These are phyloP conservation scores for Gossypium trilobum DNA, from an alignment of 441 rosid genomes.

Conservation along the genomic window DNA sequence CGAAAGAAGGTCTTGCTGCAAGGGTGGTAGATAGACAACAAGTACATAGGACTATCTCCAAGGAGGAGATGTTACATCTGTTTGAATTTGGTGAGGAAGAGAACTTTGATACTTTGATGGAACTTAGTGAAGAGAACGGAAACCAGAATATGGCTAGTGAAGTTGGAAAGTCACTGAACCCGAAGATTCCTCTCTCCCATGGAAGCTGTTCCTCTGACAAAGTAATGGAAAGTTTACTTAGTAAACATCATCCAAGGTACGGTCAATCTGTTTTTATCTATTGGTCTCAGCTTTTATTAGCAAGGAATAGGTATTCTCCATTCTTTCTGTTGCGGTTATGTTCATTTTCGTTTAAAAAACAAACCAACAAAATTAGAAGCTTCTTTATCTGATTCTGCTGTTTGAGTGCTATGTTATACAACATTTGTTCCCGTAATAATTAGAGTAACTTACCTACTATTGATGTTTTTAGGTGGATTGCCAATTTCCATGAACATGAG, in stretches of 20 bases:
- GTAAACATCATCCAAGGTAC: slow-evolving; percentile 74
- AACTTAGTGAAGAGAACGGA: slow-evolving; percentile 31
- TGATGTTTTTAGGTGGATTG: slow-evolving; percentile 62
- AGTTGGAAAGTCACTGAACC: slow-evolving; percentile 41
- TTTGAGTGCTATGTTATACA: background rate
- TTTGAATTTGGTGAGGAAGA: slow-evolving; percentile 97
- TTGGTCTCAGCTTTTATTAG: background rate
- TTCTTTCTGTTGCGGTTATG: background rate
- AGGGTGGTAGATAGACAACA: slow-evolving; percentile 99
- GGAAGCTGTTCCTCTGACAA: slow-evolving; percentile 76
- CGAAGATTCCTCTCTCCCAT: slow-evolving; percentile 41
- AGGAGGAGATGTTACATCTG: slow-evolving; percentile 97
- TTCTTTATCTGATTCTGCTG: slow-evolving; percentile 8
- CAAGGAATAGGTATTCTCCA: background rate
- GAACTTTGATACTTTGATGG: slow-evolving; percentile 43
- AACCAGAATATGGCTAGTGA: slow-evolving; percentile 21
- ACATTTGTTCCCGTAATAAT: background rate
- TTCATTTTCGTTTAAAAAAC: background rate
- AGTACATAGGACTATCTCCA: slow-evolving; percentile 87
- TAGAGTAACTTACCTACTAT: background rate
- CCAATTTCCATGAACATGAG: slow-evolving; percentile 93
- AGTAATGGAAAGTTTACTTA: slow-evolving; percentile 71
- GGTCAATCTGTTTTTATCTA: background rate
- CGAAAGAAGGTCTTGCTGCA: slow-evolving; percentile 98
- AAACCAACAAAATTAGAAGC: background rate